Conservation (phyloP, 1,284 basidiomycete genomes). For the Fomitiporia mediterranea region DNA sequence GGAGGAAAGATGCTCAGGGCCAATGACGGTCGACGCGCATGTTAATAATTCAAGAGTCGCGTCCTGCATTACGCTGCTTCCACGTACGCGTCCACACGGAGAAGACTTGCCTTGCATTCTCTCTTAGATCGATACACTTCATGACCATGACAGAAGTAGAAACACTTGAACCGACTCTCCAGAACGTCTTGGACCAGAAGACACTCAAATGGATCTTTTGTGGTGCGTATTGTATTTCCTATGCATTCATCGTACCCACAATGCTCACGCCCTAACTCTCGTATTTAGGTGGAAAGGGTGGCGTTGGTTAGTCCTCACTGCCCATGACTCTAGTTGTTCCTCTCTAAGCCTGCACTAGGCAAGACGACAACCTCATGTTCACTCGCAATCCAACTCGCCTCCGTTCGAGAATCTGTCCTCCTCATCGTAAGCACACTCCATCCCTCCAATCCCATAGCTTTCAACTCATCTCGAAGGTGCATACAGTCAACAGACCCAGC, state of each 20-base stretch:
- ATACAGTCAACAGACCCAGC: conserved; percentile 94
- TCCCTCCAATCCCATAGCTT: conserved; percentile 7
- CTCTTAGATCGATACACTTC: no score
- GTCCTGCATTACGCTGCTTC: no score
- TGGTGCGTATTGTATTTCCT: conserved; percentile 50
- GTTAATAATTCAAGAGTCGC: no score
- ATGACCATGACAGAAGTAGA: conserved; percentile 47
- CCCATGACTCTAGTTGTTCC: neutral
- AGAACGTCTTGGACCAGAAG: conserved; percentile 87
- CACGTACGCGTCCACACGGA: no score
- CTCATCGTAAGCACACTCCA: conserved; percentile 68
- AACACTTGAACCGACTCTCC: conserved; percentile 71
- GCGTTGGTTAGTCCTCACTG: conserved; percentile 66
- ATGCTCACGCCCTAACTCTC: conserved; percentile 18
- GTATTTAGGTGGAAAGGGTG: conserved; percentile 82
- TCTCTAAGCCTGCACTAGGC: conserved; percentile 42
- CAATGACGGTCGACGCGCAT: no score
- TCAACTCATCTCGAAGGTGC: neutral
- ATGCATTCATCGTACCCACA: conserved; percentile 13
- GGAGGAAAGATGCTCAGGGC: no score
- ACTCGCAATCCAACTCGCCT: conserved; percentile 89
- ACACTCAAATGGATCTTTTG: conserved; percentile 95
- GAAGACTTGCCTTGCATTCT: no score
- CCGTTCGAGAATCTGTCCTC: conserved; percentile 84
- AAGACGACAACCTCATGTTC: conserved; percentile 97